Evolutionary conservation across 2,329 filamentous ascomycete species (phyloP).

Genomic region (Nannizziopsis arthrosporioides): DNA sequence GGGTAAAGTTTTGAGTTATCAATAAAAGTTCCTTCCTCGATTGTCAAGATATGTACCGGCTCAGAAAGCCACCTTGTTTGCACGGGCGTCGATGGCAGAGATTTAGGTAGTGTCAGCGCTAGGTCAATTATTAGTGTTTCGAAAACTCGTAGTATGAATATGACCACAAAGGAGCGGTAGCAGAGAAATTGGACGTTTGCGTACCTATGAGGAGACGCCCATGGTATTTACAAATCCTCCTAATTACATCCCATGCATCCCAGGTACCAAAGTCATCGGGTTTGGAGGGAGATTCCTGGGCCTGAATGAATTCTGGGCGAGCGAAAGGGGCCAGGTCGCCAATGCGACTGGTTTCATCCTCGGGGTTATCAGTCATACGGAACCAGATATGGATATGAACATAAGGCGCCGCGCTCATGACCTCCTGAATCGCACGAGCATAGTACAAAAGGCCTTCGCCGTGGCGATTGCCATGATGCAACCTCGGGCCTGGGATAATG

Average conservation of each 20-base stretch:
- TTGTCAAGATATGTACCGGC: conserved; percentile 45
- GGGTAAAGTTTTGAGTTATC: conserved; percentile 48
- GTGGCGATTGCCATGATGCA: conserved; percentile 44
- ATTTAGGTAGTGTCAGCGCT: conserved; percentile 49
- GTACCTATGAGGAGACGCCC: conserved; percentile 71
- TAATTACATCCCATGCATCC: conserved; percentile 88
- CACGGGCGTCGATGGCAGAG: conserved; percentile 45
- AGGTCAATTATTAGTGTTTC: conserved; percentile 16
- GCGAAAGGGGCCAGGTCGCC: conserved; percentile 36
- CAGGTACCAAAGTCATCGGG: conserved; percentile 67
- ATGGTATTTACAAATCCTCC: conserved; percentile 76
- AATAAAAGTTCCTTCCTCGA: conserved; percentile 44
- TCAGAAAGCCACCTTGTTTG: conserved; percentile 55
- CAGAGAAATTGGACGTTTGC: conserved; percentile 25
- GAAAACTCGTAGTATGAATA: not conserved
- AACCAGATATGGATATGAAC: conserved; percentile 70
- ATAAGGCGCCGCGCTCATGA: conserved; percentile 60
- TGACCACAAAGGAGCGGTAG: not conserved
- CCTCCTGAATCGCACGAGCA: conserved; percentile 71
- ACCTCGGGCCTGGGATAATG: conserved; percentile 64
- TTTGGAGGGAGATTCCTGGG: conserved; percentile 32
- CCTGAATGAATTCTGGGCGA: conserved; percentile 29
- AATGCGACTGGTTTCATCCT: conserved; percentile 38
- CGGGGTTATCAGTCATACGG: conserved; percentile 67
- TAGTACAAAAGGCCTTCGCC: conserved; percentile 55